Evolutionary conservation across 768 basidiomycete genomes (phyloP).

Genomic region (Termitomyces sp.): DNA sequence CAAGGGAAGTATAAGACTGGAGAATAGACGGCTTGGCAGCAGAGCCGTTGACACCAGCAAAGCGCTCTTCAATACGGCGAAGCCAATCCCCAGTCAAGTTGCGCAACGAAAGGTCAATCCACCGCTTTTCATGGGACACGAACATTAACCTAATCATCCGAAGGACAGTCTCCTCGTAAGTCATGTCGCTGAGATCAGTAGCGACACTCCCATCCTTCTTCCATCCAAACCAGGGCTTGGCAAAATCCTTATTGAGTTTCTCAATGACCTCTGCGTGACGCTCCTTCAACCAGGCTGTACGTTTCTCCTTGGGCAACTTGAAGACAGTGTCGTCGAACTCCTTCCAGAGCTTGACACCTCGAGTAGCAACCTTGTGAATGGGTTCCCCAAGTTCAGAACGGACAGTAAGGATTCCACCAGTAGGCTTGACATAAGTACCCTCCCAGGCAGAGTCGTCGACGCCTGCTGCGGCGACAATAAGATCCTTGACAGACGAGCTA

Average conservation of each 20-base stretch:
- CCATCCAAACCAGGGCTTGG: conserved; percentile 96
- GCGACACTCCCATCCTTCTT: conserved; percentile 88
- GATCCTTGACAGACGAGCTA: conserved; percentile 88
- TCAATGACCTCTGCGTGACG: conserved; percentile 84
- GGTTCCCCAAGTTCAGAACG: conserved; percentile 98
- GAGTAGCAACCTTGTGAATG: conserved; percentile 98
- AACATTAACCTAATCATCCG: conserved; percentile 95
- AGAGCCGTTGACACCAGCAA: conserved; percentile 79
- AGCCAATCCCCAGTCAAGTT: conserved; percentile 97
- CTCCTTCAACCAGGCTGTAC: conserved; percentile 79
- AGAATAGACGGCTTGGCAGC: conserved; percentile 78
- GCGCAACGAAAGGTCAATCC: conserved; percentile 88
- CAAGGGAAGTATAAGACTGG: conserved; percentile 76
- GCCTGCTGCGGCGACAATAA: conserved; percentile 92
- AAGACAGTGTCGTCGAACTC: conserved; percentile 98
- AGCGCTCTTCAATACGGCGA: conserved; percentile 91
- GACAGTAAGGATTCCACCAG: conserved; percentile 94
- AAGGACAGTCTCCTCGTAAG: conserved; percentile 92
- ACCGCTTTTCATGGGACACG: conserved; percentile 83
- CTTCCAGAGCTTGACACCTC: conserved; percentile 97
- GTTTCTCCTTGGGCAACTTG: conserved; percentile 94
- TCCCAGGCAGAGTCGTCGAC: conserved; percentile 90
- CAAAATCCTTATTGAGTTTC: conserved; percentile 92
- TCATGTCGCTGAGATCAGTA: conserved; percentile 91
- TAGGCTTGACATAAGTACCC: conserved; percentile 88